Percentiles rank a stretch among this genome's conserved stretches.
Conservation (phyloP, 2,329 filamentous ascomycete species). For the Fusarium newnesense region DNA sequence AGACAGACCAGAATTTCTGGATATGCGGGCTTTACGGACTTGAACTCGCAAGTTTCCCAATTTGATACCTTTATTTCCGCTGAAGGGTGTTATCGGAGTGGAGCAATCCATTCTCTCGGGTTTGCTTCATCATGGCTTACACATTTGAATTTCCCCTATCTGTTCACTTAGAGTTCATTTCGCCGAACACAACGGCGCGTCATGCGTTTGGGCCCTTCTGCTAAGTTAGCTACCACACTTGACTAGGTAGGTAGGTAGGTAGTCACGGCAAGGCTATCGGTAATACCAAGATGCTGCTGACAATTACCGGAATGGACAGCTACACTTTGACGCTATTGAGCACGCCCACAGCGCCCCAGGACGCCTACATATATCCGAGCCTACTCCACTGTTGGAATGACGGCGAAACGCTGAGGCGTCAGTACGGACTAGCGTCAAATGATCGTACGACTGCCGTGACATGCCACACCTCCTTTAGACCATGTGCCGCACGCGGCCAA, state of each 20-base stretch:
- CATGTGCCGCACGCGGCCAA: conserved; percentile 44
- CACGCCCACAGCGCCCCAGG: background rate
- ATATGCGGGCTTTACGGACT: conserved; percentile 2
- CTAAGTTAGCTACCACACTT: background rate
- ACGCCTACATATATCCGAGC: conserved; percentile 26
- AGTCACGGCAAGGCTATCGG: conserved; percentile 19
- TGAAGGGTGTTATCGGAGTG: conserved; percentile 18
- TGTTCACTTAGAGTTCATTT: background rate
- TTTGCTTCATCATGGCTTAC: conserved; percentile 15
- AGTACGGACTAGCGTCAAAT: conserved; percentile 39
- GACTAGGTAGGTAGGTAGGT: background rate
- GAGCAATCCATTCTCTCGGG: conserved; percentile 28
- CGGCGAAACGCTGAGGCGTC: conserved; percentile 37
- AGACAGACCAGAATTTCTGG: background rate
- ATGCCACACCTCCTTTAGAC: conserved; percentile 37
- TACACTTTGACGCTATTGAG: conserved; percentile 12
- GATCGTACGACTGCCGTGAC: conserved; percentile 45
- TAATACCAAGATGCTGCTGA: conserved; percentile 7
- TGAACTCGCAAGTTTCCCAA: conserved; percentile 8
- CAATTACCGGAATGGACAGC: conserved; percentile 13
- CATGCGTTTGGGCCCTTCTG: background rate
- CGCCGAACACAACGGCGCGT: conserved; percentile 7
- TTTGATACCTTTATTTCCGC: conserved; percentile 19
- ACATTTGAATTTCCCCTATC: conserved; percentile 21
- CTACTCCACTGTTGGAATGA: conserved; percentile 35